Evolutionary conservation across 129 eudicot species (phyloP).

Genomic region (Flaveria robusta): DNA sequence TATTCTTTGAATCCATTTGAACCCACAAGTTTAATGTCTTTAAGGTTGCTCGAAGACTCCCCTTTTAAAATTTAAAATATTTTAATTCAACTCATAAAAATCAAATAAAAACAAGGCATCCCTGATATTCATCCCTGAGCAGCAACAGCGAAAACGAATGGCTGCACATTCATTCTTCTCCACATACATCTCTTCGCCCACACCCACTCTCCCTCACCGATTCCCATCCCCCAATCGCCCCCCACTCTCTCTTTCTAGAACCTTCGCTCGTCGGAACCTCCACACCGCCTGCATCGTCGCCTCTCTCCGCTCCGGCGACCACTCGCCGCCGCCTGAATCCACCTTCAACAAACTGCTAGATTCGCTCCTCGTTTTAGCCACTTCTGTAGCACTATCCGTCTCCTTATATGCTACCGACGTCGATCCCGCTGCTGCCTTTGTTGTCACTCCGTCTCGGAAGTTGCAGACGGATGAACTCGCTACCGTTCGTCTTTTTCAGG

Average conservation of each 20-base stretch:
- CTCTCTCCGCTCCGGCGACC: slow-evolving; percentile 25
- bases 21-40: too few relatives aligned
- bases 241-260: slow-evolving; percentile 12
- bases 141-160: slow-evolving; percentile 28
- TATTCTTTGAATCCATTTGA: too few relatives aligned
- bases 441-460: slow-evolving; percentile 65
- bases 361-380: slow-evolving; percentile 46
- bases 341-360: slow-evolving; percentile 46
- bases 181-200: slow-evolving; percentile 39
- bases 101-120: slow-evolving; percentile 30
- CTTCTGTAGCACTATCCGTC: slow-evolving; percentile 74
- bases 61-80: too few relatives aligned
- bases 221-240: slow-evolving; percentile 28
- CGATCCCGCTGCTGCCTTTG: slow-evolving; percentile 79
- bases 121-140: not conserved
- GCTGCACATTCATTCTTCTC: slow-evolving; percentile 52
- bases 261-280: slow-evolving; percentile 23
- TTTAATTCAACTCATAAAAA: not conserved
- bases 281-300: slow-evolving; percentile 32
- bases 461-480: slow-evolving; percentile 94
- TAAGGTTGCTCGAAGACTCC: too few relatives aligned
- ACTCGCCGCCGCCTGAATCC: slow-evolving; percentile 34
- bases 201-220: slow-evolving; percentile 25
- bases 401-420: slow-evolving; percentile 58
- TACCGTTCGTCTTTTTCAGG: slow-evolving; percentile 88